phyloP scores from a whole-genome alignment of 148 eudicot genomes.

The Rhododendron ferrugineum region DNA sequence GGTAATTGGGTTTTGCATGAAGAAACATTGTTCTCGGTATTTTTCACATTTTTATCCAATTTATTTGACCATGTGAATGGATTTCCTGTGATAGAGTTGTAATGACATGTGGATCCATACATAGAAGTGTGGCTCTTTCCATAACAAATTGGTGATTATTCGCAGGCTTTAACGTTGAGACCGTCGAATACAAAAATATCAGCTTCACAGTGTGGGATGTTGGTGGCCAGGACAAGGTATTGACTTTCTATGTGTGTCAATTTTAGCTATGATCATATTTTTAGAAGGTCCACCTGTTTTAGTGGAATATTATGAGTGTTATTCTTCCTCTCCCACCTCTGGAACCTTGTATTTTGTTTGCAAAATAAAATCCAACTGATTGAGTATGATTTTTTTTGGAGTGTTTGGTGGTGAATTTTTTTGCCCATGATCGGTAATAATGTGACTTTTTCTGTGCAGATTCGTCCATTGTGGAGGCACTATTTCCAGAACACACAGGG shows the following conservation, averaged over 20 bases:
- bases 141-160: neutral
- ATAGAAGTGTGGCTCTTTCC: neutral
- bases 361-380: neutral
- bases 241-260: neutral
- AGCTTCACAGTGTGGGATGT: constrained; percentile 83
- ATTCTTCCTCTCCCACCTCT: neutral
- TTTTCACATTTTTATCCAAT: neutral
- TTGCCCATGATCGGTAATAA: neutral
- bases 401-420: neutral
- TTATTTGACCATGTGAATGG: neutral
- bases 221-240: constrained; percentile 74
- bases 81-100: neutral
- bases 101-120: neutral
- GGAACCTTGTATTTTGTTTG: neutral
- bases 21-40: neutral
- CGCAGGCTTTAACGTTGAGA: constrained; percentile 63
- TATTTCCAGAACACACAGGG: constrained; percentile 86
- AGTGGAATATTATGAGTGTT: neutral
- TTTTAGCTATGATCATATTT: neutral
- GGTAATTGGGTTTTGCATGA: neutral
- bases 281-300: neutral
- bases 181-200: constrained; percentile 70
- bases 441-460: constrained; percentile 25
- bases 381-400: neutral
- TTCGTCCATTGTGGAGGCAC: constrained; percentile 91